phyloP scores from a whole-genome alignment of 2,329 filamentous ascomycete genomes.

The Hypoxylon sp. region DNA sequence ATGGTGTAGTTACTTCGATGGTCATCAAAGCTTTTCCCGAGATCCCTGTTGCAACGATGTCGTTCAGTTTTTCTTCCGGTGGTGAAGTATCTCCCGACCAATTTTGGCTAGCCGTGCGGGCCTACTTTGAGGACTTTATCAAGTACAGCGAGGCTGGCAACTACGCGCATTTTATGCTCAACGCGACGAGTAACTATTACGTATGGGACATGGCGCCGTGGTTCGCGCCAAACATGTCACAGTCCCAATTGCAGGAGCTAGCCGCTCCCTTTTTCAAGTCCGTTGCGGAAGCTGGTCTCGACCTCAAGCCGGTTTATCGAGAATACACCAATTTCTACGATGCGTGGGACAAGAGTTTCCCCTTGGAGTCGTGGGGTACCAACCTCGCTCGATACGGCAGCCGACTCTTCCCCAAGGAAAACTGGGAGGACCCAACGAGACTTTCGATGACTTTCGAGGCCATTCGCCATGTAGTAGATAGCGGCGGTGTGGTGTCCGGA shows the following conservation, averaged over 20 bases:
- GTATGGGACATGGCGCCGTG: constrained; percentile 51
- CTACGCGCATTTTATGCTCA: constrained; percentile 51
- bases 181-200: constrained; percentile 38
- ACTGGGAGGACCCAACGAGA: constrained; percentile 53
- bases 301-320: constrained; percentile 54
- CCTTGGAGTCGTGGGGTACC: constrained; percentile 47
- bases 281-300: constrained; percentile 47
- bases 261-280: constrained; percentile 50
- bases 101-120: constrained; percentile 49
- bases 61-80: constrained; percentile 43
- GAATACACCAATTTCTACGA: constrained; percentile 56
- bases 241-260: constrained; percentile 43
- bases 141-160: constrained; percentile 52
- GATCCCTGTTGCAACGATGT: constrained; percentile 49
- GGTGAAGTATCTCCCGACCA: constrained; percentile 47
- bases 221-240: constrained; percentile 48
- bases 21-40: constrained; percentile 53
- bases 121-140: constrained; percentile 49
- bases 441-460: constrained; percentile 50
- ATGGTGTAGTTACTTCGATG: constrained; percentile 58
- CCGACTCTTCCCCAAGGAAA: constrained; percentile 56
- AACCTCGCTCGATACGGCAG: constrained; percentile 52
- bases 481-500: constrained; percentile 49
- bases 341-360: constrained; percentile 46
- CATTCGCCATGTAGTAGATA: constrained; percentile 51